These are phyloP conservation scores for Vigna mungo DNA, from an alignment of 306 rosid species.

Conservation along the genomic window DNA sequence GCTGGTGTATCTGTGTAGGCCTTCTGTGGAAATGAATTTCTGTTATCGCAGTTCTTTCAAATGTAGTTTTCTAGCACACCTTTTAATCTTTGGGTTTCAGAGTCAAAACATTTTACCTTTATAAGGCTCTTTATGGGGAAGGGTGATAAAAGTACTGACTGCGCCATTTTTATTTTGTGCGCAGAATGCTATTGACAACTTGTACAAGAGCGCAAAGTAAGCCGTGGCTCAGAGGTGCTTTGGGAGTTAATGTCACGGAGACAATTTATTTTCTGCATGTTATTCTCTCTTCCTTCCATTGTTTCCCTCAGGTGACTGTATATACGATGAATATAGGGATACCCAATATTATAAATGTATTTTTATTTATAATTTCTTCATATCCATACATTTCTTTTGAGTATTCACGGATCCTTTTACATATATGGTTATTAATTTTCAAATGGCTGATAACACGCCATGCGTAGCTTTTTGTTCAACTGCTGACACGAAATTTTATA, in stretches of 20 bases:
- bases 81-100: neutral
- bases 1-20: neutral
- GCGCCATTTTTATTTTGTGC: conserved; percentile 8
- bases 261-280: conserved; percentile 28
- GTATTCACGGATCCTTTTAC: too few relatives aligned
- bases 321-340: conserved; percentile 9
- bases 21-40: neutral
- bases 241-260: conserved; percentile 34
- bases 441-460: neutral
- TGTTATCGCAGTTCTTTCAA: neutral
- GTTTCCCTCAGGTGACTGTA: conserved; percentile 39
- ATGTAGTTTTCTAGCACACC: neutral
- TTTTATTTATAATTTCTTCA: too few relatives aligned
- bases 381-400: too few relatives aligned
- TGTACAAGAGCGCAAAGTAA: conserved; percentile 79
- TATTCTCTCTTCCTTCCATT: conserved; percentile 26
- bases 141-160: conserved; percentile 40
- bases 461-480: neutral
- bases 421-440: too few relatives aligned
- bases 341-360: neutral
- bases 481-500: neutral
- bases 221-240: conserved; percentile 51
- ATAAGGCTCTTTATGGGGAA: neutral
- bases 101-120: neutral
- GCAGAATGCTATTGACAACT: conserved; percentile 70